Conservation (phyloP, 1,284 basidiomycete genomes). For the Porogramme epimiltina region DNA sequence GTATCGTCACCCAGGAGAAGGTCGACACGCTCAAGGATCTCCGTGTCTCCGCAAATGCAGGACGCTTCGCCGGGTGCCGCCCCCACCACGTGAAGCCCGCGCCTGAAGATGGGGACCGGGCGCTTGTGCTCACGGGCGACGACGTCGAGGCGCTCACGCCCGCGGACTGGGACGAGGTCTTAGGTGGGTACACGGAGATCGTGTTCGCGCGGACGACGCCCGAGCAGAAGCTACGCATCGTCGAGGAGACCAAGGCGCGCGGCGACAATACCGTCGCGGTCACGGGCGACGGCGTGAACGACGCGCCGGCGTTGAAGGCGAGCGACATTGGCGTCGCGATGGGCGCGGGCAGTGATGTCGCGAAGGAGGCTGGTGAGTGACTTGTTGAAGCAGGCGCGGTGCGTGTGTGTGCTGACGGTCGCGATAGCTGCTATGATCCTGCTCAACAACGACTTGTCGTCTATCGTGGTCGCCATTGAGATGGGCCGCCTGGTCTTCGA, state of each 20-base stretch:
- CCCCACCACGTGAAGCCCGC: slow-evolving; percentile 31
- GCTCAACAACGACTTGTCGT: slow-evolving; percentile 50
- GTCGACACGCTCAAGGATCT: slow-evolving; percentile 45
- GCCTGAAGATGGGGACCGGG: slow-evolving; percentile 29
- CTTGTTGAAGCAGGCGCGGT: not conserved
- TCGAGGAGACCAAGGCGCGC: slow-evolving; percentile 57
- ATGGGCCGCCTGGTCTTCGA: slow-evolving; percentile 69
- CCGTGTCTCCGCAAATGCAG: slow-evolving; percentile 19
- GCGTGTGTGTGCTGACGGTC: not conserved
- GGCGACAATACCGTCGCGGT: slow-evolving; percentile 52
- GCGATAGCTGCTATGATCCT: slow-evolving; percentile 47
- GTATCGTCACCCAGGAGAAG: slow-evolving; percentile 53
- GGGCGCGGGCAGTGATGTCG: slow-evolving; percentile 52
- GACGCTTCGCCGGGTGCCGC: slow-evolving; percentile 15
- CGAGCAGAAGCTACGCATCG: slow-evolving; percentile 73
- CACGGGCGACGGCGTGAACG: slow-evolving; percentile 72
- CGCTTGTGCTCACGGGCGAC: slow-evolving; percentile 52
- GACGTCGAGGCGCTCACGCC: slow-evolving; percentile 51
- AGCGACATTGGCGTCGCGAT: slow-evolving; percentile 61
- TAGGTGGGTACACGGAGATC: slow-evolving; percentile 60
- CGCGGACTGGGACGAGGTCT: slow-evolving; percentile 47
- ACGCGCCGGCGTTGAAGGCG: slow-evolving; percentile 62
- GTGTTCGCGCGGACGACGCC: slow-evolving; percentile 78
- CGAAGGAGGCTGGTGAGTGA: slow-evolving; percentile 42
- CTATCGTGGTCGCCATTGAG: slow-evolving; percentile 50